phyloP scores from a whole-genome alignment of 768 basidiomycete genomes.

The Vishniacozyma victoriae region DNA sequence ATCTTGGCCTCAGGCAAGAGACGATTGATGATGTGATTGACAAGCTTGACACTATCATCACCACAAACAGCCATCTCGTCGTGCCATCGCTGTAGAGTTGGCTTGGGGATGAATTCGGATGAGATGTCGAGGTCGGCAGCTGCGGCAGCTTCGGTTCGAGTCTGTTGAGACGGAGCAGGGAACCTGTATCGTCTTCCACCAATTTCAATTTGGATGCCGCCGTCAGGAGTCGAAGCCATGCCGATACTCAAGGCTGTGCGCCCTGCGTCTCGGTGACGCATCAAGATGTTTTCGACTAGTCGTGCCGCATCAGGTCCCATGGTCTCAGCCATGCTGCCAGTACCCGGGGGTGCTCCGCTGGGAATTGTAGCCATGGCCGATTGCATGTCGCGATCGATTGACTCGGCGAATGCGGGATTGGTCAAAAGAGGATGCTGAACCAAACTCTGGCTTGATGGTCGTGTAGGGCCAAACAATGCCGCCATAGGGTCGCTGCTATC shows the following conservation, averaged over 20 bases:
- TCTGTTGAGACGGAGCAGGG: constrained; percentile 1
- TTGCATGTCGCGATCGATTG: constrained; percentile 53
- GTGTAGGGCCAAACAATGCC: constrained; percentile 15
- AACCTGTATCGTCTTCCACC: constrained; percentile 11
- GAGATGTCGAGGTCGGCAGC: no score
- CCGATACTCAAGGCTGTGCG: constrained; percentile 72
- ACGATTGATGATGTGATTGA: constrained; percentile 65
- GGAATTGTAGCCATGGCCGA: no score
- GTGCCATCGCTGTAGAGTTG: constrained; percentile 79
- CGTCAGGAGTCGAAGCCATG: constrained; percentile 51
- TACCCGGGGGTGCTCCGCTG: constrained; percentile 49
- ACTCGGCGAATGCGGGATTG: constrained; percentile 53
- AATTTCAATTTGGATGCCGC: constrained; percentile 18
- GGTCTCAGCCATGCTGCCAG: constrained; percentile 69
- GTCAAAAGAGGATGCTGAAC: constrained; percentile 76
- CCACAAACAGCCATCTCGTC: constrained; percentile 81
- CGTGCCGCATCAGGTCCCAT: constrained; percentile 76
- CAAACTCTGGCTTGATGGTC: constrained; percentile 35
- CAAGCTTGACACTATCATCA: constrained; percentile 63
- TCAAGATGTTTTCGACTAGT: constrained; percentile 74
- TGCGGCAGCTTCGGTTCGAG: not conserved
- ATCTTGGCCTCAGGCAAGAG: constrained; percentile 69
- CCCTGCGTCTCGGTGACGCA: constrained; percentile 55
- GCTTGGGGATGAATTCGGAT: constrained; percentile 60
- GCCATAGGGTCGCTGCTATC: constrained; percentile 14